These are phyloP conservation scores for Leccinum solheimii DNA, from an alignment of 1,284 basidiomycete species.

Conservation along the genomic window DNA sequence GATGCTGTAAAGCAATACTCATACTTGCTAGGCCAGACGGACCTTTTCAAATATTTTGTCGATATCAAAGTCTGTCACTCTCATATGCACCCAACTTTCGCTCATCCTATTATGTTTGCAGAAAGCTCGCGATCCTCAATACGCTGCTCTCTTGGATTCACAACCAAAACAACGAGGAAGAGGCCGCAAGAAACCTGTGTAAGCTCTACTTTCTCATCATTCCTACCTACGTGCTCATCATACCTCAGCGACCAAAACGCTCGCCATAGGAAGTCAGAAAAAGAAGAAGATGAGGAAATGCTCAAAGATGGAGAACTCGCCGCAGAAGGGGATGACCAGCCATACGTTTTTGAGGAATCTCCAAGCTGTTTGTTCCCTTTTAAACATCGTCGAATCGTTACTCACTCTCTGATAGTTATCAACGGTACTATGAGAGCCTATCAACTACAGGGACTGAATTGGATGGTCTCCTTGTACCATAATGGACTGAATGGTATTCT, in stretches of 20 bases:
- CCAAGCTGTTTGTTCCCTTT: slow-evolving; percentile 70
- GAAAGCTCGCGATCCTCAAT: slow-evolving; percentile 92
- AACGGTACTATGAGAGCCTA: slow-evolving; percentile 91
- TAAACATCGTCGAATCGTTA: neutral
- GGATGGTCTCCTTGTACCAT: slow-evolving; percentile 94
- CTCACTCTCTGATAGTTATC: slow-evolving; percentile 59
- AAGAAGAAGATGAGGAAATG: slow-evolving; percentile 97
- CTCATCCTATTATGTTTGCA: slow-evolving; percentile 33
- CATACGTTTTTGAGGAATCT: slow-evolving; percentile 90
- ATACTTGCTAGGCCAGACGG: slow-evolving; percentile 92
- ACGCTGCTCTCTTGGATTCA: slow-evolving; percentile 85
- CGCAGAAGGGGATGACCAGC: slow-evolving; percentile 78
- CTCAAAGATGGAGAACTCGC: slow-evolving; percentile 84
- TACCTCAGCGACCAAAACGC: slow-evolving; percentile 64
- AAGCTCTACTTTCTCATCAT: slow-evolving; percentile 33
- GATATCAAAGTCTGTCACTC: slow-evolving; percentile 76
- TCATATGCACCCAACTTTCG: neutral
- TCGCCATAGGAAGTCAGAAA: slow-evolving; percentile 93
- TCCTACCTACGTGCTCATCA: slow-evolving; percentile 4
- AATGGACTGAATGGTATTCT: slow-evolving; percentile 93
- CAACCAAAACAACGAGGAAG: slow-evolving; percentile 80
- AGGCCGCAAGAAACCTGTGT: slow-evolving; percentile 79
- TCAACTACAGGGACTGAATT: slow-evolving; percentile 95
- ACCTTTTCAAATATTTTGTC: slow-evolving; percentile 94
- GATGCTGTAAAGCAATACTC: slow-evolving; percentile 95